phyloP scores from a whole-genome alignment of 352 stramenopile genomes.

The Phytophthora sansomeana region DNA sequence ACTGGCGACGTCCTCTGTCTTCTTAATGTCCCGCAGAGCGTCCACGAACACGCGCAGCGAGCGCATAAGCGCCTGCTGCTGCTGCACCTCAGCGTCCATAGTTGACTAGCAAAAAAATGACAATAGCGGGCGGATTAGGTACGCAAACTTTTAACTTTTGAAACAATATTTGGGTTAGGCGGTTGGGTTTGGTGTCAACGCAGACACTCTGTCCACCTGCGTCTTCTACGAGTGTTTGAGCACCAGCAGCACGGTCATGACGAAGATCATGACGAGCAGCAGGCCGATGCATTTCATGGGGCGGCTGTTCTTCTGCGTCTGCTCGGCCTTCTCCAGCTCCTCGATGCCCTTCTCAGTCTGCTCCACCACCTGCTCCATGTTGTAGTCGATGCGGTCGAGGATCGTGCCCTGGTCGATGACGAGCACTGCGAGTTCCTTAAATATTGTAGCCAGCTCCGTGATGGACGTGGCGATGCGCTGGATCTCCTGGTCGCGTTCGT shows the following conservation, averaged over 20 bases:
- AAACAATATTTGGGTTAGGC: slow-evolving; percentile 34
- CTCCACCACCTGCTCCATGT: slow-evolving; percentile 99
- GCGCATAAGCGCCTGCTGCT: slow-evolving; percentile 63
- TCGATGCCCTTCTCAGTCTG: slow-evolving; percentile 98
- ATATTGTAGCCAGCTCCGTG: slow-evolving; percentile 99
- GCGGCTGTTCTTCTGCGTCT: slow-evolving; percentile 97
- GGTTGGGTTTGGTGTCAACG: slow-evolving; percentile 10
- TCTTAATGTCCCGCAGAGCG: slow-evolving; percentile 65
- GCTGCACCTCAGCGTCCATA: slow-evolving; percentile 43
- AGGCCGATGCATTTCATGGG: slow-evolving; percentile 96
- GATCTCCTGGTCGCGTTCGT: slow-evolving; percentile 96
- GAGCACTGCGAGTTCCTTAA: slow-evolving; percentile 99
- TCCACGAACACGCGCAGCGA: slow-evolving; percentile 74
- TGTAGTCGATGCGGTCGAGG: slow-evolving; percentile 99
- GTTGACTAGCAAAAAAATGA: slow-evolving; percentile 26
- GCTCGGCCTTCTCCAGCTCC: slow-evolving; percentile 99
- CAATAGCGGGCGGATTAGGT: slow-evolving; percentile 19
- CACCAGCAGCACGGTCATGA: slow-evolving; percentile 94
- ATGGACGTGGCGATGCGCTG: slow-evolving; percentile 98
- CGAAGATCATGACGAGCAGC: slow-evolving; percentile 93
- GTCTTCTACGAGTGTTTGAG: slow-evolving; percentile 89
- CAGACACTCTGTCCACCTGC: slow-evolving; percentile 10
- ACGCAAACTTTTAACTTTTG: slow-evolving; percentile 18
- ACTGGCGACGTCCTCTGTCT: slow-evolving; percentile 15
- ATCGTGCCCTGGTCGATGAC: slow-evolving; percentile 99